Evolutionary conservation across 805 yeast species (phyloP).

Genomic region (Grigorovia transvaalensis): DNA sequence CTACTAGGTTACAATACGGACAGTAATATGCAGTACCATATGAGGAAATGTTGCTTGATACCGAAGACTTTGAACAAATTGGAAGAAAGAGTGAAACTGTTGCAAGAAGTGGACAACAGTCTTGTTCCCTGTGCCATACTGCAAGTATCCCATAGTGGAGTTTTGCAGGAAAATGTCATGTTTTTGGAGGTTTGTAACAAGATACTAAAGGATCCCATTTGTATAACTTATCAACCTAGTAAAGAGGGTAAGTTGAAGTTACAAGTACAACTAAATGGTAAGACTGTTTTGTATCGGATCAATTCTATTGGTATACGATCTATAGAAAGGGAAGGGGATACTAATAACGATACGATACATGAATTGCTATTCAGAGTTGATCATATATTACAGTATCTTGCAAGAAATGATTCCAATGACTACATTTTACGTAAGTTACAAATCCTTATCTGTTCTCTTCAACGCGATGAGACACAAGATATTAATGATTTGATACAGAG

Average conservation of each 20-base stretch:
- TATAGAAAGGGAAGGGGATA: no score
- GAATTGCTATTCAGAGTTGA: conserved; percentile 5
- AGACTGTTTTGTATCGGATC: no score
- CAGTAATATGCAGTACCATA: not conserved
- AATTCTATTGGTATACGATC: no score
- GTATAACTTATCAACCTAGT: not conserved
- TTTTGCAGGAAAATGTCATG: no score
- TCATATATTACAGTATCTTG: conserved; percentile 14
- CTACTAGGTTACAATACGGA: not conserved
- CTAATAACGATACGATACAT: no score
- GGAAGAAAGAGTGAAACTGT: not conserved
- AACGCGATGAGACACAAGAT: not conserved
- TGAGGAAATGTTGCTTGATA: not conserved
- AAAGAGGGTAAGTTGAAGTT: no score
- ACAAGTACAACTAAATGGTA: no score
- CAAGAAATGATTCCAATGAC: not conserved
- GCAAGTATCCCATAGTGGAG: not conserved
- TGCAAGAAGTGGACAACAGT: not conserved
- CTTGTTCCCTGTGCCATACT: not conserved
- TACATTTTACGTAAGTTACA: not conserved
- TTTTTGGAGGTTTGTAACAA: not conserved
- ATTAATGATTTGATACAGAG: not conserved
- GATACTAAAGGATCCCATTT: not conserved
- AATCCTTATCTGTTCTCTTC: not conserved
- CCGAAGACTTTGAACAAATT: not conserved